Conservation (phyloP, 148 eudicot species). For the Simmondsia chinensis region DNA sequence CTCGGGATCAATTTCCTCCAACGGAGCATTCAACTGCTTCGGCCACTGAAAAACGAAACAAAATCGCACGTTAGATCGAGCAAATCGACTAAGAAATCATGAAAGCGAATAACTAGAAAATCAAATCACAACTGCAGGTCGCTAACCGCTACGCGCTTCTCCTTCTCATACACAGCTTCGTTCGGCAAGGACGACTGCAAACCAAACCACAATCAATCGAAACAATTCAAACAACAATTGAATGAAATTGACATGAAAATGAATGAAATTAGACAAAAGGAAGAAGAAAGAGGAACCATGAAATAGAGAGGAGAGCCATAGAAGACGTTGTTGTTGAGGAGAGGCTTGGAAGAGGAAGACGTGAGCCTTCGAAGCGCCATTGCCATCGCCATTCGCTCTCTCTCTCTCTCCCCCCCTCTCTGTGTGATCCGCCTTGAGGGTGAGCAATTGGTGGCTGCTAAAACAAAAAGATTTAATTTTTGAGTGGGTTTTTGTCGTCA, state of each 20-base stretch:
- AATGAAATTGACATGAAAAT: neutral
- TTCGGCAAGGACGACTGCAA: constrained; percentile 60
- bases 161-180: constrained; percentile 71
- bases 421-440: no score
- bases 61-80: neutral
- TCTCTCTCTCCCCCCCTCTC: constrained; percentile 17
- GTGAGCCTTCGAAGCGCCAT: constrained; percentile 81
- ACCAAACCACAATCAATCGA: constrained; percentile 1
- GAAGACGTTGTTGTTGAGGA: constrained; percentile 33
- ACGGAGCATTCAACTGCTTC: constrained; percentile 88
- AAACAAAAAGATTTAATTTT: no score
- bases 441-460: no score
- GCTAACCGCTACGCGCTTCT: constrained; percentile 68
- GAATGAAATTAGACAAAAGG: no score
- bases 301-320: constrained; percentile 52
- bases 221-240: neutral
- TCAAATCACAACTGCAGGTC: constrained; percentile 11
- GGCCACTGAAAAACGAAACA: constrained; percentile 56
- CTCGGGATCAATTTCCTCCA: constrained; percentile 87
- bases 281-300: constrained; percentile 36
- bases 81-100: neutral
- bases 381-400: constrained; percentile 69
- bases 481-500: no score
- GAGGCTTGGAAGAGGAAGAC: constrained; percentile 58
- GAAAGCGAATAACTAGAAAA: neutral